A percentile compares a stretch with the other conserved stretches of the same genome.
These are phyloP conservation scores for Colletotrichum sp. DNA, from an alignment of 2,329 filamentous ascomycete genomes.

Conservation along the genomic window DNA sequence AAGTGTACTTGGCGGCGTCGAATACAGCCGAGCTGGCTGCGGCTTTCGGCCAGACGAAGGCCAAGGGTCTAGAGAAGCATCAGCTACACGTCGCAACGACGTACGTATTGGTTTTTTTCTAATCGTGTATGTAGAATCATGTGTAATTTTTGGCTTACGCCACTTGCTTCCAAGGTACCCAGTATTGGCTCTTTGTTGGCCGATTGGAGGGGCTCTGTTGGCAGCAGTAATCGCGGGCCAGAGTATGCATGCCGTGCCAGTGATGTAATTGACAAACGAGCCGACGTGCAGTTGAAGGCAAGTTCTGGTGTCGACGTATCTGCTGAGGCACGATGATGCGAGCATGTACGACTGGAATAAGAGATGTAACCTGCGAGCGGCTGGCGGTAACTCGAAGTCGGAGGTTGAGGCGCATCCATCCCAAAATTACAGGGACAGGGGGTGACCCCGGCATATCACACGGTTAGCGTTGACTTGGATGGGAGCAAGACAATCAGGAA, in stretches of 20 bases:
- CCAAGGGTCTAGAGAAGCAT: not conserved
- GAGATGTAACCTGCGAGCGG: not conserved
- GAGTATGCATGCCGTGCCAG: not conserved
- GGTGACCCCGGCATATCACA: constrained; percentile 5
- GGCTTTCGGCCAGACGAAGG: constrained; percentile 5
- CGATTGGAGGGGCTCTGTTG: not conserved
- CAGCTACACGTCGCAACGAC: not conserved
- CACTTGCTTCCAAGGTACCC: too few species aligned
- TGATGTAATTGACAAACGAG: not conserved
- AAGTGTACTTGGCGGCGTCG: constrained; percentile 4
- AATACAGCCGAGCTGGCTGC: constrained; percentile 3
- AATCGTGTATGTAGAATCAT: too few species aligned
- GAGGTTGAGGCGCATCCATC: constrained; percentile 23
- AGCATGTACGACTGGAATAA: not conserved
- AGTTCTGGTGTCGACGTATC: not conserved
- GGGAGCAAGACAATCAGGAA: constrained; percentile 12
- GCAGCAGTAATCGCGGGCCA: not conserved
- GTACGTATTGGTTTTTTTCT: not conserved
- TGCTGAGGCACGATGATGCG: not conserved
- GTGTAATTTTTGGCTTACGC: too few species aligned
- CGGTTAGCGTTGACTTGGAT: constrained; percentile 13
- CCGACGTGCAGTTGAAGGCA: not conserved
- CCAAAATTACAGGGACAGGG: constrained; percentile 21
- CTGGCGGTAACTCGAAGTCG: constrained; percentile 8
- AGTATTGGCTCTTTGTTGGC: not conserved